Conservation (phyloP, 306 rosid species). For the Ormosia semicastrata region DNA sequence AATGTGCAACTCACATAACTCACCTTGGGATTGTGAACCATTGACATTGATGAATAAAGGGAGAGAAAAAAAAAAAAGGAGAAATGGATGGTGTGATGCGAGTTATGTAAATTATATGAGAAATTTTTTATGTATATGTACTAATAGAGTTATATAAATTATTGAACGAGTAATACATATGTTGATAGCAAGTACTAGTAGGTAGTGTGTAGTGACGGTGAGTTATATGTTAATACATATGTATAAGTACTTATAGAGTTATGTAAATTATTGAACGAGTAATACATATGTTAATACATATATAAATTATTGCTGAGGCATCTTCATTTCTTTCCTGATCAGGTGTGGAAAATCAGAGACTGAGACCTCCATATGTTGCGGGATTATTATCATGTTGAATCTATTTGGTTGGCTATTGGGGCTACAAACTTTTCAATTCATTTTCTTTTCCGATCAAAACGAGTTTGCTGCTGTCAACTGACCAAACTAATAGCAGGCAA, state of each 20-base stretch:
- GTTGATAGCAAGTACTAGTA: not conserved
- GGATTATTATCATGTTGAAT: slow-evolving; percentile 10
- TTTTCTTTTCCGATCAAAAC: not conserved
- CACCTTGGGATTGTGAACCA: too few relatives aligned
- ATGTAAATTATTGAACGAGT: too few relatives aligned
- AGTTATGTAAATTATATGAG: not conserved
- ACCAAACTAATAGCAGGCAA: slow-evolving; percentile 4
- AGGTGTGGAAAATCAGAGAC: not conserved
- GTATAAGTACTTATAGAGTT: too few relatives aligned
- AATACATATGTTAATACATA: too few relatives aligned
- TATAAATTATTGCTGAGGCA: too few relatives aligned
- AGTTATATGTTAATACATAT: too few relatives aligned
- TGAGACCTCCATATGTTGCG: not conserved
- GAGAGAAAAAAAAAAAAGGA: not conserved
- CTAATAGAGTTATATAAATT: too few relatives aligned
- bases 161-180: not conserved
- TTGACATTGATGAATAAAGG: not conserved
- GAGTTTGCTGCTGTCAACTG: not conserved
- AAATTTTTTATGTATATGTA: too few relatives aligned
- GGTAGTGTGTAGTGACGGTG: not conserved
- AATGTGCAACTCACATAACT: not conserved
- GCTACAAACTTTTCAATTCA: not conserved
- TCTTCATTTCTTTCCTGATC: not conserved
- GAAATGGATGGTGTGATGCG: not conserved
- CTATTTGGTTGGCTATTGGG: slow-evolving; percentile 10